Percentiles rank a stretch among this genome's conserved stretches.
Evolutionary conservation across 768 basidiomycete species (phyloP).

Genomic region (Tricholoma matsutake): DNA sequence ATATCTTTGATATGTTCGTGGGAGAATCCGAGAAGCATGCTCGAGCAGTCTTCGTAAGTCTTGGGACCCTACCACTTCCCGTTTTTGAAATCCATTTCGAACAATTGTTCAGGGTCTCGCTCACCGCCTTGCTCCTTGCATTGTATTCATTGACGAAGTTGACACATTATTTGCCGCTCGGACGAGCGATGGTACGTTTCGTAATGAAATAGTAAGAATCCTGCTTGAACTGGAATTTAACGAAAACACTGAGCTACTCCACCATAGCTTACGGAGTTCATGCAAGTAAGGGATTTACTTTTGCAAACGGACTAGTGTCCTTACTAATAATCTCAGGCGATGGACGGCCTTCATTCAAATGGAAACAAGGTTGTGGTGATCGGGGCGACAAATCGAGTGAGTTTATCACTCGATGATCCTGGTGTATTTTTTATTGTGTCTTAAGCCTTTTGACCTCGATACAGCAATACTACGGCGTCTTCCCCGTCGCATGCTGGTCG

Average conservation of each 20-base stretch:
- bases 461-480: conserved; percentile 14
- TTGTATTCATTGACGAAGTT: conserved; percentile 83
- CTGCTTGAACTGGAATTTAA: background rate
- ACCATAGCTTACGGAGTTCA: conserved; percentile 15
- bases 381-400: conserved; percentile 18
- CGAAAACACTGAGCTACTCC: background rate
- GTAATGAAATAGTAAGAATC: background rate
- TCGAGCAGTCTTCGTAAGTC: conserved; percentile 17
- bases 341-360: conserved; percentile 18
- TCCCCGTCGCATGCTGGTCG: conserved; percentile 8
- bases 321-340: conserved; percentile 9
- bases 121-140: conserved; percentile 67
- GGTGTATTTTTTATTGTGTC: background rate
- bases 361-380: conserved; percentile 17
- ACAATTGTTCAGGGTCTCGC: conserved; percentile 50
- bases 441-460: conserved; percentile 16
- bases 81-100: background rate
- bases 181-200: background rate
- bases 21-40: conserved; percentile 15
- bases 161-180: conserved; percentile 53
- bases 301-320: no score
- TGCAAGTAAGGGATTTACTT: conserved; percentile 3
- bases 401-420: conserved; percentile 1
- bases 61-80: conserved; percentile 20
- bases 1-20: conserved; percentile 10